A percentile compares a stretch with the other conserved stretches of the same genome.
These are phyloP conservation scores for Penicillium sp. DNA, from an alignment of 2,329 filamentous ascomycete species.

Conservation along the genomic window DNA sequence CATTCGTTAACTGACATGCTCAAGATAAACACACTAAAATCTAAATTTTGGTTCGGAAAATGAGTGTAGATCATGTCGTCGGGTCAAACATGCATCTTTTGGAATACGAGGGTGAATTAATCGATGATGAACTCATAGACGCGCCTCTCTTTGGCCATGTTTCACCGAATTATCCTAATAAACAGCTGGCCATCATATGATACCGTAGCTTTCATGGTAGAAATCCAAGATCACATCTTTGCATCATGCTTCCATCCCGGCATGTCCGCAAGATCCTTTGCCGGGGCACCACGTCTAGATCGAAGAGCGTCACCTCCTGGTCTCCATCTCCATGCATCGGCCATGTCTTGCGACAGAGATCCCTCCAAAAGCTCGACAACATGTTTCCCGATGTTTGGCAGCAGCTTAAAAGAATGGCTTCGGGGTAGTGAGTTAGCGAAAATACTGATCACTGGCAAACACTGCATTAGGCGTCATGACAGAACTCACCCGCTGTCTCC, in stretches of 20 bases:
- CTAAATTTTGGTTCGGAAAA: neutral
- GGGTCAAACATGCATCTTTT: neutral
- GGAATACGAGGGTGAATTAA: neutral
- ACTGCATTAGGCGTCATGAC: neutral
- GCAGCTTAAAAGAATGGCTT: constrained; percentile 48
- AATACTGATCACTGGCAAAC: neutral
- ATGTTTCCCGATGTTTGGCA: constrained; percentile 49
- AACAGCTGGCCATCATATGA: neutral
- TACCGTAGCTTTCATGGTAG: neutral
- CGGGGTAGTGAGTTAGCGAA: constrained; percentile 3
- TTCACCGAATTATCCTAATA: neutral
- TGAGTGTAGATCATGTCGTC: too few species aligned
- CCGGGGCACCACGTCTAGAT: constrained; percentile 41
- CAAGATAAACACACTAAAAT: neutral
- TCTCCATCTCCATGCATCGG: constrained; percentile 47
- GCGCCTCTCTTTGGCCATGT: neutral
- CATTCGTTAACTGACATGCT: neutral
- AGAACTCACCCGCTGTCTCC: constrained; percentile 47
- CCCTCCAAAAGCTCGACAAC: constrained; percentile 48
- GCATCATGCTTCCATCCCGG: constrained; percentile 42
- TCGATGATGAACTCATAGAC: neutral
- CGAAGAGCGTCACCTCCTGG: constrained; percentile 47
- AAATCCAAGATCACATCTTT: constrained; percentile 3
- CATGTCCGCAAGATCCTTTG: constrained; percentile 48
- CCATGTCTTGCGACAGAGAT: constrained; percentile 38